Evolutionary conservation across 2,329 filamentous ascomycete genomes (phyloP), one percentile per base, ranked within the genome.

Genomic region (Aspergillus versicolor): DNA sequence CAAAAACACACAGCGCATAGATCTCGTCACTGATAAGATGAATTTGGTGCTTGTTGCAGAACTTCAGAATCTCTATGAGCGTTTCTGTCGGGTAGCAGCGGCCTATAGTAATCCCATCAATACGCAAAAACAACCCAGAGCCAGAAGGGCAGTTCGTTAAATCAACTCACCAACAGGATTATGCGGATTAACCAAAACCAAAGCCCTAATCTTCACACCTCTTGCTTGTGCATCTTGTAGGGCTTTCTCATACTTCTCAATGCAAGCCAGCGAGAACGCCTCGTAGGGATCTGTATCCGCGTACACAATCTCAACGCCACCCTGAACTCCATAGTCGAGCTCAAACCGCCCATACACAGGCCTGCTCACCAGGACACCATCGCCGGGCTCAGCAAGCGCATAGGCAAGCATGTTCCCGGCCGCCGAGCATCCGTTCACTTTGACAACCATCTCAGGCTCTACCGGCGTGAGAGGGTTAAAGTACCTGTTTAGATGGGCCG

Each of bases 21-120:
- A 85, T 77, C 63, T 85, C 83, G 63, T 85, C 82, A 61, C 76
- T 78, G 64, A 85, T 77, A 27, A 85, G 71, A 62, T 85, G 82
- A 11, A 85, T 70, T 1, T 69, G 59, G 58, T 84, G 67, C 45
- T 72, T 74, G 38, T 79, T 68, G 62, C 82, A 84, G 48, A 84
- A 71, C 7, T 65, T 62, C 68, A 84, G 75, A n/a, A 83, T 71
- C 6, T 70, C 74, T 1, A 73, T 59, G 7, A 84, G 62, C 1
- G 75, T 74, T 9, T 71, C 64, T 3, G 67, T 67, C 4, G 79
- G 62, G 59, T 81, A 82, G 65, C 79, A 82, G 11, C 77, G 73
- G 54, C 63, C 52, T 73, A 60, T 59, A 59, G 24, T 73, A 30
- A 42, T 55, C n/a, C 13, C 12, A n/a, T 37, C 34, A 37, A 13